phyloP scores from a whole-genome alignment of 306 rosid species.

The Acacia crassicarpa region DNA sequence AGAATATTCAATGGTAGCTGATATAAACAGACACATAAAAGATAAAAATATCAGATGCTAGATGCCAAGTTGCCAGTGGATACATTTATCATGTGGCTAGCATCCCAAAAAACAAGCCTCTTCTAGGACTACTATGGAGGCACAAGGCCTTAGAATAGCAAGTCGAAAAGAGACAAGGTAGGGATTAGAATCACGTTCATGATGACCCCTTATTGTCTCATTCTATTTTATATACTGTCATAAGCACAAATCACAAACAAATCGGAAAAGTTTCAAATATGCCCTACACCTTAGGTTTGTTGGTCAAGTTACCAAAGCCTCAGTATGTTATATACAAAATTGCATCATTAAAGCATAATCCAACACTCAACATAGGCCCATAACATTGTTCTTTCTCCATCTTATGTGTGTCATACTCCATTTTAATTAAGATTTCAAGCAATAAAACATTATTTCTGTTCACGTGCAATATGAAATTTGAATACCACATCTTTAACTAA shows the following conservation, averaged over 20 bases:
- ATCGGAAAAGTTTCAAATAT: neutral
- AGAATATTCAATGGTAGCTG: neutral
- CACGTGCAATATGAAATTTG: neutral
- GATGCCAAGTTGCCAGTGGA: neutral
- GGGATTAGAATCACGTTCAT: neutral
- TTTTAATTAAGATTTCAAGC: slow-evolving; percentile 1
- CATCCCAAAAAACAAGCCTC: neutral
- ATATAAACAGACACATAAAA: neutral
- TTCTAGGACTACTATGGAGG: neutral
- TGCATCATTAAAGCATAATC: neutral
- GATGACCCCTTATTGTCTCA: neutral
- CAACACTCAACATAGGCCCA: neutral
- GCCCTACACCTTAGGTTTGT: neutral
- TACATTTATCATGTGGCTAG: neutral
- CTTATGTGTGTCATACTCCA: neutral
- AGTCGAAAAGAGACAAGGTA: neutral
- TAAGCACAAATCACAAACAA: neutral
- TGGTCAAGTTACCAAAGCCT: neutral
- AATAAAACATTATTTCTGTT: neutral
- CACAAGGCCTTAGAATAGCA: neutral
- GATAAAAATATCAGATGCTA: neutral
- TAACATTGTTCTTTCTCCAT: neutral
- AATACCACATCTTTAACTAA: neutral
- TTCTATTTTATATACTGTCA: neutral
- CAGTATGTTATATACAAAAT: neutral